Conservation (phyloP, 2,329 filamentous ascomycete species). For the Cytospora paraplurivora region DNA sequence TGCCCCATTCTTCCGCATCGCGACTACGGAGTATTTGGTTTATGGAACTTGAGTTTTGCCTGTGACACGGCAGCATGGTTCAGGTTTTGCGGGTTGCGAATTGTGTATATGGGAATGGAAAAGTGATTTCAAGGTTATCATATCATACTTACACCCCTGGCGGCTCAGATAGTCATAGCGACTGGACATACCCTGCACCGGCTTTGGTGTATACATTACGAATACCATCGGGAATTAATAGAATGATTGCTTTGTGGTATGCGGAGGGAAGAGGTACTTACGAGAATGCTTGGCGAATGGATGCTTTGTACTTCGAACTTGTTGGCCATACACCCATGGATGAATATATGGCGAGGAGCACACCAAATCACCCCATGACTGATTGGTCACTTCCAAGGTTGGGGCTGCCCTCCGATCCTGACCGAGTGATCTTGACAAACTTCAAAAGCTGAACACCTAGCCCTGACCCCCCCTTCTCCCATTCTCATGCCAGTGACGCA, state of each 20-base stretch:
- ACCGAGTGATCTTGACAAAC: not conserved
- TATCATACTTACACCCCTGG: not conserved
- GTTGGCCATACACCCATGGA: not conserved
- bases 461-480: no score
- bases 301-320: not conserved
- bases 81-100: not conserved
- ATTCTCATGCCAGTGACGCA: not conserved
- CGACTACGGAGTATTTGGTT: not conserved
- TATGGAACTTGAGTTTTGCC: not conserved
- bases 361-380: not conserved
- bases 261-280: not conserved
- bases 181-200: not conserved
- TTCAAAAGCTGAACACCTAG: not conserved
- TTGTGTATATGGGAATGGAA: not conserved
- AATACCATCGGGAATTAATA: not conserved
- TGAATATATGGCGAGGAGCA: no score
- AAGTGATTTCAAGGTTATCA: not conserved
- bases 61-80: not conserved
- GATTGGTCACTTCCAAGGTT: no score
- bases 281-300: not conserved
- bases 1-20: not conserved
- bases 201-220: not conserved
- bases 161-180: not conserved
- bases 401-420: not conserved
- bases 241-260: not conserved